phyloP scores from a whole-genome alignment of 345 rosid genomes.

The Linum tenue region DNA sequence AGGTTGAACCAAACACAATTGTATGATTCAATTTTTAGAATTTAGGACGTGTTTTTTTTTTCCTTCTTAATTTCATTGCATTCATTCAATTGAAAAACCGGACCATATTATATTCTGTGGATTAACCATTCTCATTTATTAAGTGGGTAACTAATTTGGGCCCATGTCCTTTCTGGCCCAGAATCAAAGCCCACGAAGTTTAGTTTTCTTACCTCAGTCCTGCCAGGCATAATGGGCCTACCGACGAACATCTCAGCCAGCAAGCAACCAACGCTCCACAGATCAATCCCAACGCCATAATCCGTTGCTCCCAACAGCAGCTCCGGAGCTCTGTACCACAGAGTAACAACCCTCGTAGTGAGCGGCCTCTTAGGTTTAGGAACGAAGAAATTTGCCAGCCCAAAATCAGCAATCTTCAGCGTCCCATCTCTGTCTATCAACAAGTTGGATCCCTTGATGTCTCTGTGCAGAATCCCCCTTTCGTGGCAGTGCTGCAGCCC shows the following conservation, averaged over 20 bases:
- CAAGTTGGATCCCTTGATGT: slow-evolving; percentile 69
- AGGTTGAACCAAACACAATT: too few relatives aligned
- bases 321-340: slow-evolving; percentile 94
- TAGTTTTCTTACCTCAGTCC: slow-evolving; percentile 54
- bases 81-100: too few relatives aligned
- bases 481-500: slow-evolving; percentile 84
- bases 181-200: background rate
- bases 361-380: slow-evolving; percentile 47
- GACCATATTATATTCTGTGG: too few relatives aligned
- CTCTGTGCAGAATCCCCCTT: slow-evolving; percentile 69
- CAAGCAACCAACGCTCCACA: slow-evolving; percentile 86
- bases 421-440: slow-evolving; percentile 56
- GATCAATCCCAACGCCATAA: slow-evolving; percentile 75
- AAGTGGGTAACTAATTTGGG: too few relatives aligned
- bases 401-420: slow-evolving; percentile 78
- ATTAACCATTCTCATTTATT: too few relatives aligned
- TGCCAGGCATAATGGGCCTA: slow-evolving; percentile 80
- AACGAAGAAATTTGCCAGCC: slow-evolving; percentile 52
- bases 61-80: too few relatives aligned
- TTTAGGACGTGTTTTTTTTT: too few relatives aligned
- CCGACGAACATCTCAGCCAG: slow-evolving; percentile 70
- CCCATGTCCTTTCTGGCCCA: too few relatives aligned
- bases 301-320: slow-evolving; percentile 68
- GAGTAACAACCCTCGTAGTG: slow-evolving; percentile 81
- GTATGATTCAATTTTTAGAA: too few relatives aligned